A percentile compares a stretch with the other conserved stretches of the same genome.
Evolutionary conservation across 306 rosid genomes (phyloP).

Genomic region (Malus sieversii): DNA sequence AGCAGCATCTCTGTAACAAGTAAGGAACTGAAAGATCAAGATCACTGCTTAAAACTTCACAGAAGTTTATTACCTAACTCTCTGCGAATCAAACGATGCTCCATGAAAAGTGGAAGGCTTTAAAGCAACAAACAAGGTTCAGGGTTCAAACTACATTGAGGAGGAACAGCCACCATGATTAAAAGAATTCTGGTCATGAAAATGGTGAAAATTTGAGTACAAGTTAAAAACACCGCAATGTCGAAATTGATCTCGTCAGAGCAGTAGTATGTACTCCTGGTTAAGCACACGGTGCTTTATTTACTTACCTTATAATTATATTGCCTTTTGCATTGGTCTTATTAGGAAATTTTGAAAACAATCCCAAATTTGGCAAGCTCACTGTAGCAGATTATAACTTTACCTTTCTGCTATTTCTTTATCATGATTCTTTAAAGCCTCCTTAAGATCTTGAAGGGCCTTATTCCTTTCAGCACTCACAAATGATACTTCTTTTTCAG

Average conservation of each 20-base stretch:
- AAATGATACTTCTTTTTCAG: constrained; percentile 67
- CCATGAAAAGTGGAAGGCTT: neutral
- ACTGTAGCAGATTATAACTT: constrained; percentile 8
- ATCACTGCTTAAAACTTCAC: constrained; percentile 14
- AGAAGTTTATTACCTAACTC: neutral
- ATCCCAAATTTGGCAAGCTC: neutral
- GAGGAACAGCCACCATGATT: neutral
- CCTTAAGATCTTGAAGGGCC: constrained; percentile 68
- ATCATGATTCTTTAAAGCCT: constrained; percentile 48
- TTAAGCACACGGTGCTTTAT: neutral
- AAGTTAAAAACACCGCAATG: neutral
- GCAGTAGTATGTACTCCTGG: neutral
- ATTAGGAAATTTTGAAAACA: neutral
- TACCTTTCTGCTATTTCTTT: constrained; percentile 80
- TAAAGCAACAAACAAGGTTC: neutral
- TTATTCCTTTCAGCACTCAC: constrained; percentile 66
- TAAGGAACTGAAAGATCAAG: constrained; percentile 23
- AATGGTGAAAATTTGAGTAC: neutral
- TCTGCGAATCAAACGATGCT: neutral
- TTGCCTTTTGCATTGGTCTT: neutral
- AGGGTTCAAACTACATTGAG: neutral
- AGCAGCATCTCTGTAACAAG: constrained; percentile 57
- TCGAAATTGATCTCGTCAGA: neutral
- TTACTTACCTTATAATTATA: neutral
- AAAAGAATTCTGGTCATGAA: neutral